These are phyloP conservation scores for Lepiota brunneoincarnata DNA, from an alignment of 768 basidiomycete genomes.

Conservation along the genomic window DNA sequence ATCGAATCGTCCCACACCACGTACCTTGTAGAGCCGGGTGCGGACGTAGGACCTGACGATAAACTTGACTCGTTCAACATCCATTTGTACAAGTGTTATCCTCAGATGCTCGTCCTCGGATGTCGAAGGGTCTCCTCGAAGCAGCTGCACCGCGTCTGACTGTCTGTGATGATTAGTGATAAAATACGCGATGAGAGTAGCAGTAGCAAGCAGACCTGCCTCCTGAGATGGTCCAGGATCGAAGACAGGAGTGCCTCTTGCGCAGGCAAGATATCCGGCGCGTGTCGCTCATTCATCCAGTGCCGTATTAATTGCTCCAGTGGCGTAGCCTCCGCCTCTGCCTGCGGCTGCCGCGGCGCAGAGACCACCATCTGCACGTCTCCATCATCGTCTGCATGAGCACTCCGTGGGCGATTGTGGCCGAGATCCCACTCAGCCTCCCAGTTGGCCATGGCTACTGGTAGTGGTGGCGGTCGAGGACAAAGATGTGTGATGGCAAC, in stretches of 20 bases:
- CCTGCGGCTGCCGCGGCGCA: background rate
- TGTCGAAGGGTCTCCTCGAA: constrained; percentile 78
- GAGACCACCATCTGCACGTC: background rate
- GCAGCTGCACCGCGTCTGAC: constrained; percentile 74
- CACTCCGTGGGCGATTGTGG: no score
- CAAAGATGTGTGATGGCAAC: no score
- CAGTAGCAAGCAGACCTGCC: constrained; percentile 57
- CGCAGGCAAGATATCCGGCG: constrained; percentile 75
- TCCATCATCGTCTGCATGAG: no score
- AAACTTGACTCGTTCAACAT: constrained; percentile 93
- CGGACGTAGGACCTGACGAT: constrained; percentile 87
- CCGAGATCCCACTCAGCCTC: no score
- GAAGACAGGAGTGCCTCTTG: constrained; percentile 66
- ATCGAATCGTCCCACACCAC: constrained; percentile 10
- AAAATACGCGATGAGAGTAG: background rate
- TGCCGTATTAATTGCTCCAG: constrained; percentile 71
- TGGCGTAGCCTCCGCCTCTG: constrained; percentile 45
- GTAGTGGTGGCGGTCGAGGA: no score
- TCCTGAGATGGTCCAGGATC: constrained; percentile 72
- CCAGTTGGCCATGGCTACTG: no score
- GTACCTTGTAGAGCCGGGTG: constrained; percentile 81
- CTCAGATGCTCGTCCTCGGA: constrained; percentile 93
- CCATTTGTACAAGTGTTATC: constrained; percentile 91
- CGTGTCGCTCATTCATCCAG: constrained; percentile 85
- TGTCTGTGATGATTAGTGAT: constrained; percentile 28